phyloP scores from a whole-genome alignment of 2,329 filamentous ascomycete genomes.

The Epichloe typhina region DNA sequence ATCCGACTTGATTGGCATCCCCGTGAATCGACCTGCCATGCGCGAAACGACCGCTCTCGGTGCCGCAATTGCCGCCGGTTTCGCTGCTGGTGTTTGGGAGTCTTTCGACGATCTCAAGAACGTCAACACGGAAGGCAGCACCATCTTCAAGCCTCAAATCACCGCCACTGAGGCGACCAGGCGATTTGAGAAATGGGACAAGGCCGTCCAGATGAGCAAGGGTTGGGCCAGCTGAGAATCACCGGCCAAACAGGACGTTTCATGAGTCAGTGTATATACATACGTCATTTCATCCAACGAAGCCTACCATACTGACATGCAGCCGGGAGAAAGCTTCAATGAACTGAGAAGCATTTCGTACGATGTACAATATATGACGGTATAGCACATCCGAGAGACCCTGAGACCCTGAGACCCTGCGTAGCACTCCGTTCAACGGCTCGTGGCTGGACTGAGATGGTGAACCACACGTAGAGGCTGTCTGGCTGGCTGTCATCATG shows the following conservation, averaged over 20 bases:
- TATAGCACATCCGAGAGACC: too few species aligned
- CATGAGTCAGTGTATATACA: slow-evolving; percentile 2
- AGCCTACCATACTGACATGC: too few species aligned
- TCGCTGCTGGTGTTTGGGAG: slow-evolving; percentile 63
- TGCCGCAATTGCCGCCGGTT: slow-evolving; percentile 70
- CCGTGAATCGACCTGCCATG: slow-evolving; percentile 67
- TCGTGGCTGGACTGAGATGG: too few species aligned
- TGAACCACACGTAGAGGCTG: too few species aligned
- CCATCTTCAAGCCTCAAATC: slow-evolving; percentile 55
- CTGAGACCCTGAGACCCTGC: too few species aligned
- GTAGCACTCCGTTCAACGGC: too few species aligned
- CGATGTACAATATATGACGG: too few species aligned
- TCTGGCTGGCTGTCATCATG: too few species aligned
- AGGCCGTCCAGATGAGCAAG: slow-evolving; percentile 66
- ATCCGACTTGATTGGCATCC: slow-evolving; percentile 67
- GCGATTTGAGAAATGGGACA: slow-evolving; percentile 60
- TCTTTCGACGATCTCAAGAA: slow-evolving; percentile 58
- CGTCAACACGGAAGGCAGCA: slow-evolving; percentile 57
- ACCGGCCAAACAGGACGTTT: background rate
- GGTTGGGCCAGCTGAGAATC: slow-evolving; percentile 44
- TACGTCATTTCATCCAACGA: too few species aligned
- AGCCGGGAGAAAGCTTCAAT: too few species aligned
- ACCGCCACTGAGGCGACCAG: slow-evolving; percentile 41
- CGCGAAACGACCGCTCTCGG: slow-evolving; percentile 72
- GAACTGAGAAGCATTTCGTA: too few species aligned